These are phyloP conservation scores for Monosporascus sp. DNA, from an alignment of 2,329 filamentous ascomycete species.

Conservation along the genomic window DNA sequence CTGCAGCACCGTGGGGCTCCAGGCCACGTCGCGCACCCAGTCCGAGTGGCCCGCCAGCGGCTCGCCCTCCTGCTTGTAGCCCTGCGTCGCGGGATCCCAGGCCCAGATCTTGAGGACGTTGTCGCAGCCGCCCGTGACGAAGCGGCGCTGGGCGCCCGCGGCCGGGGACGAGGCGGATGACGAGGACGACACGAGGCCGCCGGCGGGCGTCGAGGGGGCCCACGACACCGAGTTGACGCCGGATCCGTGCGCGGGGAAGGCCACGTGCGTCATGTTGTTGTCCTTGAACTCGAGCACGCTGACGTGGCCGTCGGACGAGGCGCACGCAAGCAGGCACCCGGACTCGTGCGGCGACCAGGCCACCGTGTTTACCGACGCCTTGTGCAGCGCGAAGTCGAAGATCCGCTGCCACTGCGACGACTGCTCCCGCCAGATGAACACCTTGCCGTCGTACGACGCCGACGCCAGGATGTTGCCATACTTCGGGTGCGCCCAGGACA, in stretches of 20 bases:
- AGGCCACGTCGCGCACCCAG: slow-evolving; percentile 97
- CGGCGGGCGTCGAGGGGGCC: slow-evolving; percentile 81
- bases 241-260: slow-evolving; percentile 86
- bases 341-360: slow-evolving; percentile 97
- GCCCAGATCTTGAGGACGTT: slow-evolving; percentile 92
- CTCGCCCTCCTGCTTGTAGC: slow-evolving; percentile 57
- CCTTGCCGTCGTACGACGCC: slow-evolving; percentile 93
- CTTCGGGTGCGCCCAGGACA: slow-evolving; percentile 97
- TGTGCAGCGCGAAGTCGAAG: slow-evolving; percentile 90
- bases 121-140: slow-evolving; percentile 93
- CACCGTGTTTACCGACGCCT: slow-evolving; percentile 93
- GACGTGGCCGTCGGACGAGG: slow-evolving; percentile 88
- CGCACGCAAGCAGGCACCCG: slow-evolving; percentile 90
- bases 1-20: slow-evolving; percentile 90
- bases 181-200: slow-evolving; percentile 70
- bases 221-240: slow-evolving; percentile 95
- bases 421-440: slow-evolving; percentile 97
- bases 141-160: slow-evolving; percentile 64
- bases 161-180: slow-evolving; percentile 44
- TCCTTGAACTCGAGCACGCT: slow-evolving; percentile 96
- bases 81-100: slow-evolving; percentile 59
- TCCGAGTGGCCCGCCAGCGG: slow-evolving; percentile 78
- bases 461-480: slow-evolving; percentile 97
- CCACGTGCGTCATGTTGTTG: slow-evolving; percentile 83
- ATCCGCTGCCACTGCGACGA: slow-evolving; percentile 72